These are phyloP conservation scores for Carex myosuroides DNA, from an alignment of 176 grass and related monocot genomes.

Conservation along the genomic window DNA sequence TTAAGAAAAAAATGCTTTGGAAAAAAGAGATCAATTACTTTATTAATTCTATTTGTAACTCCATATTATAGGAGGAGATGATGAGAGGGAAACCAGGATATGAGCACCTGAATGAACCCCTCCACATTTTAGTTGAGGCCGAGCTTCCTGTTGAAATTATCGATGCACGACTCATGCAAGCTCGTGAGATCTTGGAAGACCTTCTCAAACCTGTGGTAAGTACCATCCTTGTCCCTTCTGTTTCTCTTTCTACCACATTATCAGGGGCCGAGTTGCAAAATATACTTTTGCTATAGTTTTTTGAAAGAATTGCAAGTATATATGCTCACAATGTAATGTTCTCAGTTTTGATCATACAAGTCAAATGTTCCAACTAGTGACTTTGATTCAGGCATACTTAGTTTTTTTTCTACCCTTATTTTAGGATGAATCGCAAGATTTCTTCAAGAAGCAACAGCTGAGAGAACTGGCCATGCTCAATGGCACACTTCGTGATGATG, in stretches of 20 bases:
- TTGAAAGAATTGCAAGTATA: no score
- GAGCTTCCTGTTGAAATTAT: conserved; percentile 78
- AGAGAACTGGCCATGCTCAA: conserved; percentile 87
- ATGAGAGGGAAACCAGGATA: conserved; percentile 91
- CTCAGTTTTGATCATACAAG: background rate
- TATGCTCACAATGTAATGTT: background rate
- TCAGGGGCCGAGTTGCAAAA: no score
- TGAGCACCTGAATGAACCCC: conserved; percentile 91
- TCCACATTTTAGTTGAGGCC: conserved; percentile 91
- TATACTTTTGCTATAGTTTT: no score
- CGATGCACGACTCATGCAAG: conserved; percentile 79
- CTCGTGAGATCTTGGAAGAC: conserved; percentile 83
- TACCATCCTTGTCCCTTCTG: conserved; percentile 1
- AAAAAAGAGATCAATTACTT: background rate
- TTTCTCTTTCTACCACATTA: background rate
- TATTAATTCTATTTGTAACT: background rate
- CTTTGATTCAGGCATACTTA: background rate
- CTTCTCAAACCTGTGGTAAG: conserved; percentile 79
- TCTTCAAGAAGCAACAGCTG: conserved; percentile 97
- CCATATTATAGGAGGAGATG: conserved; percentile 62
- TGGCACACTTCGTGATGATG: conserved; percentile 91
- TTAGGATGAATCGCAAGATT: conserved; percentile 93
- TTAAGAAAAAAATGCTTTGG: background rate
- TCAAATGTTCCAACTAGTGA: background rate
- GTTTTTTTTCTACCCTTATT: conserved; percentile 5